These are phyloP conservation scores for Candida ponderosae DNA, from an alignment of 805 yeast genomes.

Conservation along the genomic window DNA sequence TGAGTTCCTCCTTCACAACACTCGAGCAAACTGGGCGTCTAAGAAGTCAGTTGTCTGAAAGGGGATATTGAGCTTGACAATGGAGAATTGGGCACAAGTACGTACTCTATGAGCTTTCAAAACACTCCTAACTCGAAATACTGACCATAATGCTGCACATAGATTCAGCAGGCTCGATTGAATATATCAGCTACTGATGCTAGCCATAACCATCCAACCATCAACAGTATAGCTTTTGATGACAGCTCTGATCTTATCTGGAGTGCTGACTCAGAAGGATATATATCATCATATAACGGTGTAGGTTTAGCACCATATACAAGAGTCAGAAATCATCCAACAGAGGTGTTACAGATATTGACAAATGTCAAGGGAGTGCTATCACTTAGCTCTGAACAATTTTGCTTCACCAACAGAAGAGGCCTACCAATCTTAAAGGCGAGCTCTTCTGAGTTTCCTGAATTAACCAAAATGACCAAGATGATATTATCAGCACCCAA, in stretches of 20 bases:
- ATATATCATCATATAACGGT: slow-evolving; percentile 26
- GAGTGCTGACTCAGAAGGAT: slow-evolving; percentile 68
- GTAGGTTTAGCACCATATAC: slow-evolving; percentile 39
- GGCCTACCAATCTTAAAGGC: slow-evolving; percentile 39
- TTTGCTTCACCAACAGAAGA: slow-evolving; percentile 47
- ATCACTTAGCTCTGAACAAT: slow-evolving; percentile 41
- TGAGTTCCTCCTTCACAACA: no score
- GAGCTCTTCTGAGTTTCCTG: slow-evolving; percentile 22
- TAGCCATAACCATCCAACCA: slow-evolving; percentile 1
- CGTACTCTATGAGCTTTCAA: no score
- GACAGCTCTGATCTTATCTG: slow-evolving; percentile 69
- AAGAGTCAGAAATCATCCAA: slow-evolving; percentile 43
- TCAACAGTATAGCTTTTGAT: slow-evolving; percentile 46
- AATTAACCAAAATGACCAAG: slow-evolving; percentile 33
- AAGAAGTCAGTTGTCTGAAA: no score
- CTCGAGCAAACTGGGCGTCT: no score
- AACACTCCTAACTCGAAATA: no score
- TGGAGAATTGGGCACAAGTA: no score
- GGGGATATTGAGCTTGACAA: no score
- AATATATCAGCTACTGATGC: not conserved
- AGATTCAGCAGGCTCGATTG: not conserved
- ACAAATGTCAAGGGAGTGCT: slow-evolving; percentile 51
- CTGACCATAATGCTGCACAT: no score
- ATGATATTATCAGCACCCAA: slow-evolving; percentile 25
- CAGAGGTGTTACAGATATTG: slow-evolving; percentile 43